Percentiles rank a stretch among this genome's conserved stretches.
Evolutionary conservation across 2,329 filamentous ascomycete genomes (phyloP).

Genomic region (Venturia nashicola): DNA sequence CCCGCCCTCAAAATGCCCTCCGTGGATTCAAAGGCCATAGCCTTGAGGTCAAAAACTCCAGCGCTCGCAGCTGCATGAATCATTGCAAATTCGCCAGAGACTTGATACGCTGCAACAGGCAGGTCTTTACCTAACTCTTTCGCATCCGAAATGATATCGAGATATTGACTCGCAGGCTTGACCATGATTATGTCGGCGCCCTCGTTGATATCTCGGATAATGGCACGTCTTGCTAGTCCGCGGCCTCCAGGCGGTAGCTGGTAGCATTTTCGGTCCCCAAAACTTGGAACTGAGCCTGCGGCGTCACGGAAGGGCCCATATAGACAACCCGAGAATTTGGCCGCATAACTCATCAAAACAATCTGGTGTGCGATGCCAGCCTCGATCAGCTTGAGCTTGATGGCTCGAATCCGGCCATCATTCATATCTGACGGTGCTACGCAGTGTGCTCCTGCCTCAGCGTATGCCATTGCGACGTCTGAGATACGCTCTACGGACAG

Average conservation of each 20-base stretch:
- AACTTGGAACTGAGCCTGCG: conserved; percentile 78
- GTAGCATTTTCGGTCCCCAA: conserved; percentile 93
- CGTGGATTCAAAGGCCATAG: conserved; percentile 89
- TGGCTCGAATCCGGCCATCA: conserved; percentile 89
- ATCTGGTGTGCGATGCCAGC: conserved; percentile 84
- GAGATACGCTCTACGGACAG: conserved; percentile 89
- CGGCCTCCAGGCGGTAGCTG: conserved; percentile 88
- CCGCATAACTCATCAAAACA: conserved; percentile 93
- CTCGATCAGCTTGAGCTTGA: conserved; percentile 96
- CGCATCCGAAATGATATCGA: conserved; percentile 95
- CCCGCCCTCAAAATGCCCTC: conserved; percentile 89
- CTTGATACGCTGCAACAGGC: conserved; percentile 91
- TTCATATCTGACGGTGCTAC: conserved; percentile 99
- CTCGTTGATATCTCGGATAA: conserved; percentile 78
- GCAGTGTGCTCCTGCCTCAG: conserved; percentile 89
- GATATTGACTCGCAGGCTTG: conserved; percentile 88
- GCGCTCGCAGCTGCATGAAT: conserved; percentile 92
- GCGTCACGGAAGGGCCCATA: conserved; percentile 97
- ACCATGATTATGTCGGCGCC: conserved; percentile 99
- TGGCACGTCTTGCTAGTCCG: conserved; percentile 81
- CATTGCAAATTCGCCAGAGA: conserved; percentile 96
- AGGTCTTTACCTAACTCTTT: conserved; percentile 88
- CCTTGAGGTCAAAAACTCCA: conserved; percentile 87
- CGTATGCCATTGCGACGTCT: conserved; percentile 95
- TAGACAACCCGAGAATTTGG: conserved; percentile 92